phyloP scores from a whole-genome alignment of 208 protist species.

The Novymonas esmeraldas region DNA sequence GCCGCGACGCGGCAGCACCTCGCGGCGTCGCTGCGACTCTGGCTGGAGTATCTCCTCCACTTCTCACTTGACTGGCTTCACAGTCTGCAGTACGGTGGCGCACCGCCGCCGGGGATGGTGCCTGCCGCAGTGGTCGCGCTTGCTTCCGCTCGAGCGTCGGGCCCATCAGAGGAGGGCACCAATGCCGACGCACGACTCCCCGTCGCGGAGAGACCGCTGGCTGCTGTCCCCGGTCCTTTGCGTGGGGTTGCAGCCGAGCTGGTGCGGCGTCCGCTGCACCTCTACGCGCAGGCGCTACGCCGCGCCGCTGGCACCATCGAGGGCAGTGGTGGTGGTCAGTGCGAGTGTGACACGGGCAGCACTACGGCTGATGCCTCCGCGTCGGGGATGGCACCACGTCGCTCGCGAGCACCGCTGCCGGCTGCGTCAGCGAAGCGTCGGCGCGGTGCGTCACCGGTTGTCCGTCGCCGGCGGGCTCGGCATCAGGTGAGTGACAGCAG shows the following conservation, averaged over 20 bases:
- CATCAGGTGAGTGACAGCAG: background rate
- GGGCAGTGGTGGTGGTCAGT: background rate
- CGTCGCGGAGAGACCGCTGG: too few relatives aligned
- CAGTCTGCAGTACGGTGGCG: too few relatives aligned
- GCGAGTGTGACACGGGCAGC: background rate
- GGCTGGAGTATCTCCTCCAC: too few relatives aligned
- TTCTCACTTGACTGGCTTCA: too few relatives aligned
- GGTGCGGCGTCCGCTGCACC: conserved; percentile 4
- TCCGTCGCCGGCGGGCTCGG: background rate
- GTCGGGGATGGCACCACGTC: background rate
- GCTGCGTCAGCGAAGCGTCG: background rate
- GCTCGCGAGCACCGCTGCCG: background rate
- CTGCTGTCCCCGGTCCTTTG: background rate
- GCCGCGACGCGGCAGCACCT: too few relatives aligned
- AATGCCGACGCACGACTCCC: too few relatives aligned
- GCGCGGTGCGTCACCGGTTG: background rate
- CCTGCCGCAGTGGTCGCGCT: too few relatives aligned
- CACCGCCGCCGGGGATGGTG: too few relatives aligned
- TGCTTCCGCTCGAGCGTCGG: too few relatives aligned
- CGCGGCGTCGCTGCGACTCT: too few relatives aligned
- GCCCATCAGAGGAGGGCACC: too few relatives aligned
- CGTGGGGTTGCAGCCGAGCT: background rate
- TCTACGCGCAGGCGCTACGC: conserved; percentile 6
- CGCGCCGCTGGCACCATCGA: background rate
- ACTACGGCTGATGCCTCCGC: background rate